Evolutionary conservation across 306 rosid genomes (phyloP).

Genomic region (Cucumis melo): DNA sequence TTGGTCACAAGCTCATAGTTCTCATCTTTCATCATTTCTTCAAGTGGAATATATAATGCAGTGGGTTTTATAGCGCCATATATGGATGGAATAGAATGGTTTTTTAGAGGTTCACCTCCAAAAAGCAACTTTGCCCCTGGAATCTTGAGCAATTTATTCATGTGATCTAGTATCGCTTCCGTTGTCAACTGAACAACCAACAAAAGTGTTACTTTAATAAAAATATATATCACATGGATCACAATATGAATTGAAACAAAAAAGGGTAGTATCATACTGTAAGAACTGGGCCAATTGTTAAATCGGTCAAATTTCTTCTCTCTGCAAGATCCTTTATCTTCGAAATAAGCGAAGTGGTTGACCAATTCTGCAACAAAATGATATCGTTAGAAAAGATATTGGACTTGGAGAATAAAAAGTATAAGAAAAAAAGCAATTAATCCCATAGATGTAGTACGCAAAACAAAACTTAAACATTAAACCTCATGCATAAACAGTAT

Average conservation of each 20-base stretch:
- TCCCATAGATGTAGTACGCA: background rate
- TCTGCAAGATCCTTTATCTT: conserved; percentile 72
- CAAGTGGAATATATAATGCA: conserved; percentile 73
- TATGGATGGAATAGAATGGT: conserved; percentile 64
- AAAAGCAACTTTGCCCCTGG: conserved; percentile 80
- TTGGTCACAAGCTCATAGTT: conserved; percentile 73
- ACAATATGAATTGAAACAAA: background rate
- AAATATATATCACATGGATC: background rate
- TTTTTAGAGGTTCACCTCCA: conserved; percentile 66
- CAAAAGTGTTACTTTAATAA: background rate
- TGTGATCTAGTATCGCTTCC: conserved; percentile 67
- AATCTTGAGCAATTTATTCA: conserved; percentile 58
- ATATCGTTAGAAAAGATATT: conserved; percentile 4
- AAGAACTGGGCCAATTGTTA: conserved; percentile 87
- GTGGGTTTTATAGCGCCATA: conserved; percentile 90
- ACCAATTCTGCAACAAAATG: conserved; percentile 57
- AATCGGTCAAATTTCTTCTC: conserved; percentile 76
- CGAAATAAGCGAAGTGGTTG: conserved; percentile 48
- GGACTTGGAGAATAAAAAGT: background rate
- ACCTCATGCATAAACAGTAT: conserved; percentile 92
- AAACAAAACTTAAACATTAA: conserved; percentile 12
- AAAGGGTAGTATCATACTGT: conserved; percentile 35
- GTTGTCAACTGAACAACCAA: conserved; percentile 45
- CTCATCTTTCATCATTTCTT: conserved; percentile 61
- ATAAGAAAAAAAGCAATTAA: background rate